Conservation (phyloP, 352 stramenopile species). For the Globisporangium barbulae region DNA sequence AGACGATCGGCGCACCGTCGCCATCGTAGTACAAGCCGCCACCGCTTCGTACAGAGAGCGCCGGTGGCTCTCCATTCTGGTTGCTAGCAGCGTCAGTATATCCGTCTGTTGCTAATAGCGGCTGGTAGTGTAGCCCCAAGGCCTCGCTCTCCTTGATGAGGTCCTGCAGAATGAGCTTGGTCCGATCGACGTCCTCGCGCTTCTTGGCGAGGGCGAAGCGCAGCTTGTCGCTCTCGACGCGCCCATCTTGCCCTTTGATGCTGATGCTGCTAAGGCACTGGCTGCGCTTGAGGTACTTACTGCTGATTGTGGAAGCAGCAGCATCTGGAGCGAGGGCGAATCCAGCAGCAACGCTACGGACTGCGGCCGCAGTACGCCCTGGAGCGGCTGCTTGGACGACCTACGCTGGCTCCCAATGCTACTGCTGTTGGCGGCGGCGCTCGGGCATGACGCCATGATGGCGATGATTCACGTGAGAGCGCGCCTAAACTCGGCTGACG, state of each 20-base stretch:
- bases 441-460: conserved; percentile 10
- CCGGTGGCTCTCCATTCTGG: conserved; percentile 17
- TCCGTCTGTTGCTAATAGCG: not conserved
- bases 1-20: conserved; percentile 24
- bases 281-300: not conserved
- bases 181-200: conserved; percentile 58
- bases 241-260: conserved; percentile 42
- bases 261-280: not conserved
- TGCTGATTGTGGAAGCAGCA: not conserved
- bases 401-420: not conserved
- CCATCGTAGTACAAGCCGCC: not conserved
- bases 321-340: conserved; percentile 10
- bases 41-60: not conserved
- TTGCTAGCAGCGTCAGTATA: conserved; percentile 6
- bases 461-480: not conserved
- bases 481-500: not conserved
- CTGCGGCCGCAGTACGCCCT: conserved; percentile 35
- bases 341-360: conserved; percentile 30
- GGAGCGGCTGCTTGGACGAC: conserved; percentile 19
- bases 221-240: conserved; percentile 71
- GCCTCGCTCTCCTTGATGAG: conserved; percentile 75
- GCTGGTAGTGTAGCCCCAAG: conserved; percentile 56
- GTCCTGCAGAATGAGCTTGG: conserved; percentile 65
- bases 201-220: conserved; percentile 64
- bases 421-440: not conserved